Evolutionary conservation across 179 eudicot species (phyloP), one percentile per base, ranked within the genome.

Genomic region (Drosera spatulata): DNA sequence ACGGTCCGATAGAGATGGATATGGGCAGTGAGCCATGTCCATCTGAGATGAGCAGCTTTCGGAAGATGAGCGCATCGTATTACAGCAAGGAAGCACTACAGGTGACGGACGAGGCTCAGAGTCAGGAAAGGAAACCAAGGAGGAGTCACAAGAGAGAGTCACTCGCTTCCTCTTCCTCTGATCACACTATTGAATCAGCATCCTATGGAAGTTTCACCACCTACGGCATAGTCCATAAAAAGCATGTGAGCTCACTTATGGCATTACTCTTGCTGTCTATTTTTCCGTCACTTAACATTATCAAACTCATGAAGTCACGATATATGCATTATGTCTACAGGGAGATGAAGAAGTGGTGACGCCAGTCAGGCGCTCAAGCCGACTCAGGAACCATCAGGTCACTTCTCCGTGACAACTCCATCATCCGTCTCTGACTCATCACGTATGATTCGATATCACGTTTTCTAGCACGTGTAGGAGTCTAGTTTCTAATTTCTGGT

Each of bases 161-260:
- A 12, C 73, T 85, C 71, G 96, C 90, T 69, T 80, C 95, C n/a
- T 61, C 64, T 48, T 87, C 97, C 15, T 79, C 88, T 1, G 95
- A 83, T 22, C 80, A 60, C 62, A 75, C 94, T 0, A 71, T 41
- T 56, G 77, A 60, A 48, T 69, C 91, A 3, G 71, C 81, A 66
- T 86, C 99, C 40, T 94, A 85, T 55, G 97, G 99, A 68, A 94
- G 99, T 71, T 94, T 94, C 86, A 94, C 96, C 58, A 86, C 94
- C n/a, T 90, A 69, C 47, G 82, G 86, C 72, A 76, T 68, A 65
- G 61, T 80, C 52, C 87, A 85, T n/a, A 61, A 64, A 15, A 90
- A 82, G 63, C 71, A 77, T 67, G 99, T 89, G 72, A 85, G 95
- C 71, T 9, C 2, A 59, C 45, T 10, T 12, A 2, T 47, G 13